Evolutionary conservation across 768 basidiomycete genomes (phyloP).

Genomic region (Hysterangium stoloniferum): DNA sequence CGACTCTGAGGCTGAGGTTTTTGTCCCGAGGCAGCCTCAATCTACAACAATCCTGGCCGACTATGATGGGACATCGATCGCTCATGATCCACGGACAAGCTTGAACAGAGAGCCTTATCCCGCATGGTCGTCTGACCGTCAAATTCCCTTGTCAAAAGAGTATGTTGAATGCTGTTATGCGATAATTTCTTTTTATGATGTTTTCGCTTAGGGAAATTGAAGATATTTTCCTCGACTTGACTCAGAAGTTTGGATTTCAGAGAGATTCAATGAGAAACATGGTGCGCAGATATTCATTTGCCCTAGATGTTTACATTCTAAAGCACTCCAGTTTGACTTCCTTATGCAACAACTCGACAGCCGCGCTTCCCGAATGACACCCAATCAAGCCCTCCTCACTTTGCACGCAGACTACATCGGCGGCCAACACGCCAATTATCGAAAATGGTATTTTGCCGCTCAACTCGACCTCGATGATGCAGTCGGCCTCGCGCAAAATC

Average conservation of each 20-base stretch:
- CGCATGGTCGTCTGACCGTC: slow-evolving; percentile 86
- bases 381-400: slow-evolving; percentile 89
- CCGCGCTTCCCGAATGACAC: slow-evolving; percentile 93
- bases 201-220: slow-evolving; percentile 62
- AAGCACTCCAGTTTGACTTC: slow-evolving; percentile 73
- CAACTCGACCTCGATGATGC: slow-evolving; percentile 98
- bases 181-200: background rate
- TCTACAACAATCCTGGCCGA: slow-evolving; percentile 56
- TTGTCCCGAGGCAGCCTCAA: slow-evolving; percentile 60
- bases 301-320: background rate
- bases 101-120: slow-evolving; percentile 81
- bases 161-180: slow-evolving; percentile 8
- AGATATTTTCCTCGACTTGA: slow-evolving; percentile 93
- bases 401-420: slow-evolving; percentile 99
- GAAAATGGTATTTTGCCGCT: slow-evolving; percentile 99
- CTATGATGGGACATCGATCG: slow-evolving; percentile 66
- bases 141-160: slow-evolving; percentile 97
- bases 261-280: slow-evolving; percentile 93
- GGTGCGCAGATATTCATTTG: slow-evolving; percentile 38
- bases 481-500: slow-evolving; percentile 86
- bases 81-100: slow-evolving; percentile 52
- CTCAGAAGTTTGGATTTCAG: slow-evolving; percentile 99
- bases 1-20: slow-evolving; percentile 73
- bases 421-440: slow-evolving; percentile 96
- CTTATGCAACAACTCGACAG: slow-evolving; percentile 97